Conservation (phyloP, 768 basidiomycete species). For the Baorangia bicolor region DNA sequence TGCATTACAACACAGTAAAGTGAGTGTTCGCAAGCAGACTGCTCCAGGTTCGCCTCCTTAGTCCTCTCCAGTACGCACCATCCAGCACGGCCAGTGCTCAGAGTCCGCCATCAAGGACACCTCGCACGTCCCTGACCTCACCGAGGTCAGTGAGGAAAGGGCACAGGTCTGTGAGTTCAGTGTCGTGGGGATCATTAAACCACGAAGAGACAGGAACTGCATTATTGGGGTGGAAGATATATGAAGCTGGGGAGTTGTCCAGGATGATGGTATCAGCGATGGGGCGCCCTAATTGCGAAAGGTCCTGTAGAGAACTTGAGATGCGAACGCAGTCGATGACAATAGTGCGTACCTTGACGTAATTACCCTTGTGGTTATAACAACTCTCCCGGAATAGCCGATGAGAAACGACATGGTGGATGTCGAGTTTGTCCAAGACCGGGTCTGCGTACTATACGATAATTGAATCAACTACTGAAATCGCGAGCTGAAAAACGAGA, state of each 20-base stretch:
- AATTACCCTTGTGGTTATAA: conserved; percentile 98
- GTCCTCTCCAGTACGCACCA: conserved; percentile 23
- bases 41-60: conserved; percentile 13
- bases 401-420: conserved; percentile 89
- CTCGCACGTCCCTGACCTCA: conserved; percentile 85
- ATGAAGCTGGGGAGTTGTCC: conserved; percentile 98
- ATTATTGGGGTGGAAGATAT: conserved; percentile 99
- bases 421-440: conserved; percentile 94
- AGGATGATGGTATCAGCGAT: conserved; percentile 95
- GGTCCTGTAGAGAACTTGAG: conserved; percentile 59
- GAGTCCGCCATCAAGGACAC: conserved; percentile 84
- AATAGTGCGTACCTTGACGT: conserved; percentile 80
- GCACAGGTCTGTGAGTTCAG: conserved; percentile 92
- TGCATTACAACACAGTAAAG: conserved; percentile 30
- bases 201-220: conserved; percentile 98
- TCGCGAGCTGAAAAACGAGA: conserved; percentile 4
- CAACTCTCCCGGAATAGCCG: conserved; percentile 97
- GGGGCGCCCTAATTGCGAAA: conserved; percentile 94
- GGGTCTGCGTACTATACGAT: conserved; percentile 89
- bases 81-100: conserved; percentile 34
- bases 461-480: conserved; percentile 6
- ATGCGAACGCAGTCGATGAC: background rate
- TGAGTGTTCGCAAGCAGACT: conserved; percentile 23
- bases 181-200: conserved; percentile 99
- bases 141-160: conserved; percentile 91